Evolutionary conservation across 2,329 filamentous ascomycete genomes (phyloP).

Genomic region (Nemania sp.): DNA sequence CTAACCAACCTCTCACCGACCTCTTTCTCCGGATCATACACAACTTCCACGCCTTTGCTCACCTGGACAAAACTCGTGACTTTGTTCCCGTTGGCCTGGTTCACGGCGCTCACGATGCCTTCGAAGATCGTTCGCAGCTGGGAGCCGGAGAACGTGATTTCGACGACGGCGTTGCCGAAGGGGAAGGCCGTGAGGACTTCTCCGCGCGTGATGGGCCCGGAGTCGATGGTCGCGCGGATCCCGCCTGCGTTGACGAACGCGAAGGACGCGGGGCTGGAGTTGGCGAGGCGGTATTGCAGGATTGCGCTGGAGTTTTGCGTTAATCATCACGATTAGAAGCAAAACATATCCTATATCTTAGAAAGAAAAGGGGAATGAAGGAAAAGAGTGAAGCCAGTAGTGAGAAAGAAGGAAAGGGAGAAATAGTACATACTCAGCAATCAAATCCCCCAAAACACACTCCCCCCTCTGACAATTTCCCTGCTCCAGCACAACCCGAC

Average conservation of each 20-base stretch:
- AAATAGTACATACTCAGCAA: constrained; percentile 48
- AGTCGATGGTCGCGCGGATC: constrained; percentile 64
- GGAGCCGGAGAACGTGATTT: constrained; percentile 56
- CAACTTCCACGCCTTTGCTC: constrained; percentile 57
- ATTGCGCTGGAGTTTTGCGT: constrained; percentile 51
- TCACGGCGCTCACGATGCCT: constrained; percentile 58
- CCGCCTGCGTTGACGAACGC: constrained; percentile 67
- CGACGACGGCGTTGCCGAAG: constrained; percentile 66
- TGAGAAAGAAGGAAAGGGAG: not conserved
- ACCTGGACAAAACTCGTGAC: constrained; percentile 65
- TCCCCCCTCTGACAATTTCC: constrained; percentile 59
- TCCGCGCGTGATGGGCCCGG: constrained; percentile 63
- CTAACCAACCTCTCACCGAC: constrained; percentile 56
- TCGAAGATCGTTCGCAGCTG: constrained; percentile 62
- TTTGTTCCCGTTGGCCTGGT: constrained; percentile 54
- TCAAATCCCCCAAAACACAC: constrained; percentile 60
- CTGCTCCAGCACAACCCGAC: constrained; percentile 61
- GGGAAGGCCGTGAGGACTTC: constrained; percentile 67
- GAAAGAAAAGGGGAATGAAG: no score
- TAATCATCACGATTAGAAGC: not conserved
- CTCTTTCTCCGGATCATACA: constrained; percentile 57
- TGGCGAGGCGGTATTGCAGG: constrained; percentile 60
- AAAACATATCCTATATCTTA: not conserved
- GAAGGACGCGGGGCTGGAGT: constrained; percentile 52
- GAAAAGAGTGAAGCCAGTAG: no score